phyloP scores from a whole-genome alignment of 2,329 filamentous ascomycete genomes.

The Dryadomyces quercus-mongolicae region DNA sequence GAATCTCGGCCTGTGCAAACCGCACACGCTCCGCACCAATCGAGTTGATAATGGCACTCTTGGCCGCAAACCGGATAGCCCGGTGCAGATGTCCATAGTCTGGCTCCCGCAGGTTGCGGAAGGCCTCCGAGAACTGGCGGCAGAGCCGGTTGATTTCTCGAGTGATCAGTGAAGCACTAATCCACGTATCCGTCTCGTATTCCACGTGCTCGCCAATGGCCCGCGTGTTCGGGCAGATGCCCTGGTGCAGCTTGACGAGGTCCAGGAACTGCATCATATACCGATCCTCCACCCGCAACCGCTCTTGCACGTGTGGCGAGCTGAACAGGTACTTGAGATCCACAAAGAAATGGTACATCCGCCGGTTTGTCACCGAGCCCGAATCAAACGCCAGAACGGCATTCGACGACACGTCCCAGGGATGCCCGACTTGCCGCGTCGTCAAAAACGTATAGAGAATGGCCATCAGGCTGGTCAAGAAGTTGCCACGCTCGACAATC shows the following conservation, averaged over 20 bases:
- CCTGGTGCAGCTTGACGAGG: constrained; percentile 89
- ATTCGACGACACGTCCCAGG: constrained; percentile 73
- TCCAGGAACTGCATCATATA: constrained; percentile 94
- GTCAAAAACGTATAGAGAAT: constrained; percentile 97
- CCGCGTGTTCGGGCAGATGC: constrained; percentile 87
- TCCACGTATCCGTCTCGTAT: constrained; percentile 97
- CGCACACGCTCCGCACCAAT: constrained; percentile 77
- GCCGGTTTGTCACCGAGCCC: constrained; percentile 84
- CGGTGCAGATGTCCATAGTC: constrained; percentile 53
- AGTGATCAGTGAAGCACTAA: constrained; percentile 86
- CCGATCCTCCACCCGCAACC: constrained; percentile 68
- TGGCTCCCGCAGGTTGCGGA: constrained; percentile 55
- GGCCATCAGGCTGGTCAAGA: constrained; percentile 86
- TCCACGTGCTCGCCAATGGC: constrained; percentile 94
- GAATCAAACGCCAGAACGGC: constrained; percentile 88
- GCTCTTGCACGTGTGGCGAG: constrained; percentile 77
- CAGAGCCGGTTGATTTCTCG: constrained; percentile 90
- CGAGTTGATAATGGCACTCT: constrained; percentile 78
- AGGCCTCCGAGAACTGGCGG: constrained; percentile 77
- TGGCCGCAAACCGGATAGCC: constrained; percentile 64
- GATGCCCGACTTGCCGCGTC: constrained; percentile 88
- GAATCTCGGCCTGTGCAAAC: constrained; percentile 80
- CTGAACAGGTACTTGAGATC: constrained; percentile 86
- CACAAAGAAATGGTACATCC: constrained; percentile 96
- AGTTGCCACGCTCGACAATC: constrained; percentile 89